Evolutionary conservation across 352 stramenopile genomes (phyloP).

Genomic region (Thalassiosira delicatula): DNA sequence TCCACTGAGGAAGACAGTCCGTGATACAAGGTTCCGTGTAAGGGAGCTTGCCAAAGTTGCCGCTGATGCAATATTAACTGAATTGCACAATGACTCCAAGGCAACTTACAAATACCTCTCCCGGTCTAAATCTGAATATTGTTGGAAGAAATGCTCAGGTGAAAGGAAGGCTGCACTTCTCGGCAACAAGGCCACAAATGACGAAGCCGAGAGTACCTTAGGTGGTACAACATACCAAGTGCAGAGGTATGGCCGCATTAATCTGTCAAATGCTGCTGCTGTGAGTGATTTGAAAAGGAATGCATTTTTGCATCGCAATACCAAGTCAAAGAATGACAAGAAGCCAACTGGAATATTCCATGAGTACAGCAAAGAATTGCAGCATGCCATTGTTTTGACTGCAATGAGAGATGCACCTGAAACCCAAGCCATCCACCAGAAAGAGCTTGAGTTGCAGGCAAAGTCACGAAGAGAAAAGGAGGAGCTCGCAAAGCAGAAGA

Average conservation of each 20-base stretch:
- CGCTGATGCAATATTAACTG: slow-evolving; percentile 8
- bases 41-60: slow-evolving; percentile 8
- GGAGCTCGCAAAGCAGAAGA: slow-evolving; percentile 29
- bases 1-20: no score
- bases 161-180: background rate
- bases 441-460: slow-evolving; percentile 3
- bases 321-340: background rate
- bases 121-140: no score
- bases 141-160: background rate
- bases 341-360: slow-evolving; percentile 34
- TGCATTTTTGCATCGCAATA: slow-evolving; percentile 2
- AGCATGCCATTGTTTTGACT: slow-evolving; percentile 13
- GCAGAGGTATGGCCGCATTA: slow-evolving; percentile 15
- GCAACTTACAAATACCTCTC: slow-evolving; percentile 30
- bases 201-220: slow-evolving; percentile 31
- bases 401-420: slow-evolving; percentile 17
- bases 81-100: slow-evolving; percentile 17
- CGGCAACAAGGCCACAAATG: slow-evolving; percentile 31
- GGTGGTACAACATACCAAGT: slow-evolving; percentile 26
- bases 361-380: slow-evolving; percentile 7
- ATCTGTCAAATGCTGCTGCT: slow-evolving; percentile 8
- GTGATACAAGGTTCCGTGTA: no score
- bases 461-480: slow-evolving; percentile 16
- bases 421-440: slow-evolving; percentile 8
- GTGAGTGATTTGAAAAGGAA: slow-evolving; percentile 10